Evolutionary conservation across 495 filamentous ascomycete species (phyloP).

Genomic region (Xylaria cubensis): DNA sequence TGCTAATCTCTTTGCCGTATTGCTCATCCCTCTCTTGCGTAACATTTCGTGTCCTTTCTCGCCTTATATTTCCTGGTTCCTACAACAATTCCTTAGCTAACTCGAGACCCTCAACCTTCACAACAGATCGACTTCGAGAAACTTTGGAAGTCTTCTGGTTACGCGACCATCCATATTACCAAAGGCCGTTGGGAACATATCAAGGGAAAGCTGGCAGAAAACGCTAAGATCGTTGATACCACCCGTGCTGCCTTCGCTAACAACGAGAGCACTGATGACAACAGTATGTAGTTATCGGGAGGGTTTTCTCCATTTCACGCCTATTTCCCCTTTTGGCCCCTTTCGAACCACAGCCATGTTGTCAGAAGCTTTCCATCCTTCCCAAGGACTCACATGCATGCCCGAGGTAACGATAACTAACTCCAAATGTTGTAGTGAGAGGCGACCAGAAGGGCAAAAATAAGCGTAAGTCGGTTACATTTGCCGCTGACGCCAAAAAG

Average conservation of each 20-base stretch:
- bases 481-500: not conserved
- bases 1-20: not conserved
- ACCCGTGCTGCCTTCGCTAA: not conserved
- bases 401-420: not conserved
- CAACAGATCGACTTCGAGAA: slow-evolving; percentile 6
- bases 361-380: not conserved
- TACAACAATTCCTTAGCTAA: not conserved
- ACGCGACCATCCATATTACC: no score
- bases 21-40: not conserved
- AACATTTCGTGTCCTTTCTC: not conserved
- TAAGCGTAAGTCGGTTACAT: not conserved
- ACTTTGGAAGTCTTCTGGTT: not conserved
- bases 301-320: not conserved
- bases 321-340: not conserved
- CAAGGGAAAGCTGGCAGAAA: not conserved
- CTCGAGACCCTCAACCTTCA: not conserved
- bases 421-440: not conserved
- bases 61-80: not conserved
- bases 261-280: not conserved
- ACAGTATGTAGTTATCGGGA: not conserved
- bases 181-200: not conserved
- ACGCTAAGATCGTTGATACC: not conserved
- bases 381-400: not conserved
- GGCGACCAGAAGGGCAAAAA: no score
- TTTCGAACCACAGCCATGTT: not conserved